phyloP scores from a whole-genome alignment of 345 rosid species.

The Eucalyptus polyanthemos region DNA sequence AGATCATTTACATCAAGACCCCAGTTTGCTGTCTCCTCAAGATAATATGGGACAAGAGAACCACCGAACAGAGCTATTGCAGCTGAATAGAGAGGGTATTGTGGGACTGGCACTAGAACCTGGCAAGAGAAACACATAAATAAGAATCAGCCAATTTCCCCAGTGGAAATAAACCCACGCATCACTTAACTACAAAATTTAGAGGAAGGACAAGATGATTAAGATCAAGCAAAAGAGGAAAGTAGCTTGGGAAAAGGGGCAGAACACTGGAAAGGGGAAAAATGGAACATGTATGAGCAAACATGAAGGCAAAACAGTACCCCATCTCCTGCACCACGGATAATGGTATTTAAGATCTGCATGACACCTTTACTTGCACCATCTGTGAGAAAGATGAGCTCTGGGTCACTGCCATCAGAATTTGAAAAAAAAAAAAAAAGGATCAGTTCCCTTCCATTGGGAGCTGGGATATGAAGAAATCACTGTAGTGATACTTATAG shows the following conservation, averaged over 20 bases:
- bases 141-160: background rate
- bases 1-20: constrained; percentile 87
- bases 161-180: background rate
- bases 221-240: background rate
- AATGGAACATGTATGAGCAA: background rate
- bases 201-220: background rate
- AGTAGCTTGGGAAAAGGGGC: background rate
- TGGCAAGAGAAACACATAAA: constrained; percentile 1
- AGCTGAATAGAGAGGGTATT: constrained; percentile 97
- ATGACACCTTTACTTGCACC: constrained; percentile 99
- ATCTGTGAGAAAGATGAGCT: constrained; percentile 90
- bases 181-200: background rate
- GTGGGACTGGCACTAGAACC: constrained; percentile 97
- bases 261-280: background rate
- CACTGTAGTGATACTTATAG: background rate
- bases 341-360: constrained; percentile 83
- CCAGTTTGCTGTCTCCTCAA: constrained; percentile 97
- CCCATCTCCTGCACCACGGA: constrained; percentile 86
- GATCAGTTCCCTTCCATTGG: background rate
- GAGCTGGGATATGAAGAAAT: background rate
- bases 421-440: background rate
- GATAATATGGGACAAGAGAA: constrained; percentile 85
- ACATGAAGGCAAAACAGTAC: constrained; percentile 21
- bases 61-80: constrained; percentile 83
- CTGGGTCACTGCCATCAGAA: constrained; percentile 65